Base-by-base conservation (phyloP, 192 early-diverging fungal genomes). In the Neocallimastix lanati region DNA sequence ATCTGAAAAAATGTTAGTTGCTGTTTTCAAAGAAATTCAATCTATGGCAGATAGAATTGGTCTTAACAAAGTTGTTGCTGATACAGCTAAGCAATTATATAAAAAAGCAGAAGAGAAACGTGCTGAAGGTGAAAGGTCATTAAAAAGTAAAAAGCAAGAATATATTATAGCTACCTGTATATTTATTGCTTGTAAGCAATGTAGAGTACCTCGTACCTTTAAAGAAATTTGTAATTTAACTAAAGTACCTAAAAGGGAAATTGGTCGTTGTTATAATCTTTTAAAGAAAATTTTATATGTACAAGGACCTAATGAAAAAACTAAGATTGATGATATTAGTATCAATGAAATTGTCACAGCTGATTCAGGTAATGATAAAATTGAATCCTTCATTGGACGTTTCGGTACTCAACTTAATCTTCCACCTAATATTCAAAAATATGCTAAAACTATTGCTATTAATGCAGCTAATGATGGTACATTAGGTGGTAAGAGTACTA, bases 211-310 rank as follows among this genome's bases (percentile, higher is more conserved):
- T 12, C 90, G 97, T 80, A 96, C 97, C 7, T 96, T 97, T 83
- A 94, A 95, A 82, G 96, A 99, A 84, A 95, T 98, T 77, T 94
- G 93, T 80, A 91, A 92, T 4, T 80, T 95, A 78, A 96, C 95
- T 0, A 89, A 92, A 29, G 95, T 99, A 18, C 92, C 94, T 29
- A 96, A 96, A 82, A 96, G 95, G 81, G 96, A 96, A 76, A 96
- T 97, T 85, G 95, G 96, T 4, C 87, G 95, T 38, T 92, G 91
- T 76, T 94, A 89, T 84, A 94, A 93, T 82, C 80, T 50, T 50
- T 50, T 88, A 2, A 77, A 94, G 28, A 13, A 82, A 81, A 36
- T 50, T 77, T 36, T 40, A 79, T 29, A 37, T 29, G 77, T 33
- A 76, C 29, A 40, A 76, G 28, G 82, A 4, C 14, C 5, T 25